Evolutionary conservation across 768 basidiomycete genomes (phyloP).

Genomic region (Cystobasidium onofrii): DNA sequence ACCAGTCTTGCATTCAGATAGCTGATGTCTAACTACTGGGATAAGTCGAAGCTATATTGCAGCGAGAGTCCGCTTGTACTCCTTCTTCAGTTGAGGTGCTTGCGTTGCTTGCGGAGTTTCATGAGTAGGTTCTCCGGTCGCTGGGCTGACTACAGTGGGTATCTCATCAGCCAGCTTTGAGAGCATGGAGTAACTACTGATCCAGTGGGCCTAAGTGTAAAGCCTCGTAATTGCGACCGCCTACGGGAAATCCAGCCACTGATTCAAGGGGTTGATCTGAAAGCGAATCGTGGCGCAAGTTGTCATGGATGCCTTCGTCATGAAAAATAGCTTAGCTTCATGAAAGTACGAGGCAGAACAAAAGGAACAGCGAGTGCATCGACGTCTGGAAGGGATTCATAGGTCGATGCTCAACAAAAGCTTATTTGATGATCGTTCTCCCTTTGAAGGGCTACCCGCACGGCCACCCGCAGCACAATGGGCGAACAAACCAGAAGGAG

Average conservation of each 20-base stretch:
- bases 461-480: neutral
- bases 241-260: neutral
- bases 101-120: no score
- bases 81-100: no score
- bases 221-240: neutral
- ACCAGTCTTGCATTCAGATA: no score
- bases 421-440: neutral
- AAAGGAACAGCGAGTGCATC: neutral
- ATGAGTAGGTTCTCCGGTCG: no score
- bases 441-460: conserved; percentile 5
- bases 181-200: neutral
- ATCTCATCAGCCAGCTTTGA: neutral
- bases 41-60: no score
- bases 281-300: neutral
- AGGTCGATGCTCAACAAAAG: neutral
- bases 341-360: neutral
- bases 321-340: neutral
- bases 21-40: no score
- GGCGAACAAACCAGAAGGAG: neutral
- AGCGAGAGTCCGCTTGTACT: no score
- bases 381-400: neutral
- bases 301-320: neutral
- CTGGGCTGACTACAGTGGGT: no score
- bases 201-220: neutral
- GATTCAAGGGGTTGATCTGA: neutral